Base-by-base conservation (phyloP, 2,329 filamentous ascomycete species). In the Penicillium concentricum region DNA sequence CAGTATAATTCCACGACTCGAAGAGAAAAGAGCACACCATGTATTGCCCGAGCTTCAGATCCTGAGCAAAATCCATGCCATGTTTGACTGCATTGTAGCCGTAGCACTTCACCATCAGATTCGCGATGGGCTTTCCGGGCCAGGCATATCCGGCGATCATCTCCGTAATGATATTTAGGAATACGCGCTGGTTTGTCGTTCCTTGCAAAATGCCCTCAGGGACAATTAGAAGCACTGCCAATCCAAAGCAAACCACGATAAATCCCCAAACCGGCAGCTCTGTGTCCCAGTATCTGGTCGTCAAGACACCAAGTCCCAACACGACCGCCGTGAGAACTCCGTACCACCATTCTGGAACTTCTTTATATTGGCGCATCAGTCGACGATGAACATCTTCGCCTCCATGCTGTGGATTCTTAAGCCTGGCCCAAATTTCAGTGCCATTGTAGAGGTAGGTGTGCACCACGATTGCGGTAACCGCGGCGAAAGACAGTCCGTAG, bases 291-390 rank as follows among this genome's bases (percentile, higher is more conserved):
- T 71, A 42, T 45, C 47, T 52, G 34, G 62, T 42, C 43, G 68
- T 72, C 18, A 70, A 58, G 34, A 76, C 68, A 5, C 73, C 71
- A 2, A 76, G 52, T 1, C 64, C 74, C 8, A 76, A 24, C n/a
- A 73, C 61, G 1, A 72, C 39, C 1, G 72, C 38, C 1, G 73
- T 73, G 26, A 77, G 46, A 2, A 47, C 54, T 2, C 24, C 35
- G 69, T 87, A 87, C 84, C 84, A 87, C 83, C 82, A 86, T 1
- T 81, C 81, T 0, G 85, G 85, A 0, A 84, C 85, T 66, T 87
- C 85, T 42, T 80, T 79, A 61, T 87, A 87, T 62, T 83, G 84
- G 51, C 73, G 76, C 84, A 87, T 87, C 20, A 87, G 72, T 59
- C 83, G 84, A 81, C 86, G 86, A 67, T 87, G 84, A 42, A 86